phyloP scores from a whole-genome alignment of 208 protist genomes.

The Lotmaria passim region DNA sequence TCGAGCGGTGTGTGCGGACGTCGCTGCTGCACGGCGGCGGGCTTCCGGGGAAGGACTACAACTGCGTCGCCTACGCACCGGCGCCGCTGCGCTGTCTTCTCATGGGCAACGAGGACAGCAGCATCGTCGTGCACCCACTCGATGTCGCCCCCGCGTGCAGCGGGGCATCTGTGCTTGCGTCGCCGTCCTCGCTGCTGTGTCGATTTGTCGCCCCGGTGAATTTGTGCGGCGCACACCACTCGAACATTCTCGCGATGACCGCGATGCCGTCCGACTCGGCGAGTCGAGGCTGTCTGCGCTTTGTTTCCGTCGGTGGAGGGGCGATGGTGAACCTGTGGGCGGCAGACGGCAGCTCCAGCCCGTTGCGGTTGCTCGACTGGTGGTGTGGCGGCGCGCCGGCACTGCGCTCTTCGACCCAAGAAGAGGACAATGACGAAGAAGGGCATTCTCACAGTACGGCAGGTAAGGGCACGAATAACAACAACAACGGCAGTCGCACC shows the following conservation, averaged over 20 bases:
- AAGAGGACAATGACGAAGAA: neutral
- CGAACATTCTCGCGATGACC: constrained; percentile 73
- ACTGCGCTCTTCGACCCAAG: neutral
- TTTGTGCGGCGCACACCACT: constrained; percentile 68
- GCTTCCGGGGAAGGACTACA: constrained; percentile 76
- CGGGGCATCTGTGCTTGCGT: too few species aligned
- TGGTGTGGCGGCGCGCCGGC: constrained; percentile 19
- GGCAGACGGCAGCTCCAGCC: neutral
- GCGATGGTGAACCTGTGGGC: constrained; percentile 35
- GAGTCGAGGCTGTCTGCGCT: constrained; percentile 11
- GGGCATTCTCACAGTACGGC: too few species aligned
- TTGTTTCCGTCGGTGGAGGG: constrained; percentile 67
- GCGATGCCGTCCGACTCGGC: constrained; percentile 19
- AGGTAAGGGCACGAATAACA: neutral
- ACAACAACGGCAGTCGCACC: neutral
- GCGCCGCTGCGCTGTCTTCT: constrained; percentile 37
- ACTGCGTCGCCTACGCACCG: constrained; percentile 47
- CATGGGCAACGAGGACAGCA: constrained; percentile 74
- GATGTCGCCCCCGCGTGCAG: neutral
- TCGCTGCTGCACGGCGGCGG: constrained; percentile 38
- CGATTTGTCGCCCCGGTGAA: constrained; percentile 19
- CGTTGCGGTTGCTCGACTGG: constrained; percentile 32
- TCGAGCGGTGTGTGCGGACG: constrained; percentile 6
- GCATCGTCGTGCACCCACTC: constrained; percentile 35
- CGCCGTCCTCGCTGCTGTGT: neutral